phyloP scores from a whole-genome alignment of 108 stramenopile genomes.

The Stephanodiscus minutulus region DNA sequence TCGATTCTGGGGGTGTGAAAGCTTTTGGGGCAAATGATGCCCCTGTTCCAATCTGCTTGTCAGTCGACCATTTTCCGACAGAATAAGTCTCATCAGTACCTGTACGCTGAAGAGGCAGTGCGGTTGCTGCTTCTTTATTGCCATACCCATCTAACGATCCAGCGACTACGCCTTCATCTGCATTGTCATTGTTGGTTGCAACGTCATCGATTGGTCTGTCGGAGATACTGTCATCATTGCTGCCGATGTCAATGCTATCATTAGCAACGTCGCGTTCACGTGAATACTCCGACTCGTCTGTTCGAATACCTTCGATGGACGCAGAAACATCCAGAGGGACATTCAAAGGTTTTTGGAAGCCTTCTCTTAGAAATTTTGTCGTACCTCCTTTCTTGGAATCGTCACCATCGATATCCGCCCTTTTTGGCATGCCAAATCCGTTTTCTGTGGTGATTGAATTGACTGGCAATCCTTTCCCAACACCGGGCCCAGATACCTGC shows the following conservation, averaged over 20 bases:
- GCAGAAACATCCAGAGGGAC: background rate
- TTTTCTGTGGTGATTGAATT: background rate
- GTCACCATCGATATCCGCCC: background rate
- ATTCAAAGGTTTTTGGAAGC: background rate
- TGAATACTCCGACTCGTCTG: background rate
- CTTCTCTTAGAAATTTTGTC: background rate
- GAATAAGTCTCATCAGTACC: background rate
- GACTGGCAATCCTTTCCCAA: background rate
- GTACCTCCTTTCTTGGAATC: background rate
- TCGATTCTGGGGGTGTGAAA: constrained; percentile 25
- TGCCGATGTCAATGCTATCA: no score
- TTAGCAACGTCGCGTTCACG: background rate
- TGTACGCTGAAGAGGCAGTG: background rate
- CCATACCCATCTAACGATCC: background rate
- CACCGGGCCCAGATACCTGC: background rate
- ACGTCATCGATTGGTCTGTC: background rate
- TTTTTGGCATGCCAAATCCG: background rate
- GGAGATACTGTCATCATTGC: background rate
- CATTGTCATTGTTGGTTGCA: background rate
- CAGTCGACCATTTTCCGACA: background rate
- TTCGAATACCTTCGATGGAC: background rate
- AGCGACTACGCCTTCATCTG: background rate
- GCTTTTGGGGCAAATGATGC: constrained; percentile 27
- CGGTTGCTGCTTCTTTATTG: background rate
- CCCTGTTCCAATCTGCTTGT: constrained; percentile 29